Evolutionary conservation across 2,329 filamentous ascomycete genomes (phyloP).

Genomic region (Neonectria faginata): DNA sequence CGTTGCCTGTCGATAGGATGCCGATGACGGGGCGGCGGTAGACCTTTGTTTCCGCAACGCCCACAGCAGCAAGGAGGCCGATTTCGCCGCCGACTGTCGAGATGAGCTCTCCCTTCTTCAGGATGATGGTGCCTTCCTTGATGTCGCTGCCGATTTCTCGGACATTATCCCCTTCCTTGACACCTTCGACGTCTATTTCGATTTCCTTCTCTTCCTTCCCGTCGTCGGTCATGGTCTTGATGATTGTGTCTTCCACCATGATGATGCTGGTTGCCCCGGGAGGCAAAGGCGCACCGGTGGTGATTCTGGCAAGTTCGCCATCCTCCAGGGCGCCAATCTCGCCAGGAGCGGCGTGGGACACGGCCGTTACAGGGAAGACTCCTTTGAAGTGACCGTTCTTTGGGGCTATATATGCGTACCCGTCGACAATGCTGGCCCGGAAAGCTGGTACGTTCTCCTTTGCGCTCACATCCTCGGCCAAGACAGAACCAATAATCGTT

Average conservation of each 20-base stretch:
- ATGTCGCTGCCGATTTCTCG: constrained; percentile 93
- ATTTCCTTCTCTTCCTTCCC: constrained; percentile 87
- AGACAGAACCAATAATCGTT: constrained; percentile 77
- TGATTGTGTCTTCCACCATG: constrained; percentile 89
- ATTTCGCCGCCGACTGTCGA: constrained; percentile 91
- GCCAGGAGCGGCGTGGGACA: constrained; percentile 86
- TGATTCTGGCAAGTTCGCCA: constrained; percentile 89
- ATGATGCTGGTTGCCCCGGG: constrained; percentile 90
- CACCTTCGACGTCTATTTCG: constrained; percentile 82
- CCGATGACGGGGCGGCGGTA: constrained; percentile 84
- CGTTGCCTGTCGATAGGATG: constrained; percentile 93
- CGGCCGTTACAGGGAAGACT: constrained; percentile 84
- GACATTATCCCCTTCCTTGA: constrained; percentile 86
- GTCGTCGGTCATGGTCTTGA: constrained; percentile 81
- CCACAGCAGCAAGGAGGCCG: constrained; percentile 87
- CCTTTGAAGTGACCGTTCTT: constrained; percentile 76
- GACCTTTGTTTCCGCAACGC: constrained; percentile 75
- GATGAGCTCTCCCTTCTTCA: constrained; percentile 83
- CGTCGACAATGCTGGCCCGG: constrained; percentile 95
- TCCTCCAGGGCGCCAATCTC: constrained; percentile 72
- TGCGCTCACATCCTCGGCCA: constrained; percentile 86
- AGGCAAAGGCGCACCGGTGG: constrained; percentile 92
- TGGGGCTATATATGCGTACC: constrained; percentile 85
- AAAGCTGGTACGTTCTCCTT: constrained; percentile 90
- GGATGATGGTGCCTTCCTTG: constrained; percentile 73